Evolutionary conservation across 208 protist genomes (phyloP).

Genomic region (Novymonas esmeraldas): DNA sequence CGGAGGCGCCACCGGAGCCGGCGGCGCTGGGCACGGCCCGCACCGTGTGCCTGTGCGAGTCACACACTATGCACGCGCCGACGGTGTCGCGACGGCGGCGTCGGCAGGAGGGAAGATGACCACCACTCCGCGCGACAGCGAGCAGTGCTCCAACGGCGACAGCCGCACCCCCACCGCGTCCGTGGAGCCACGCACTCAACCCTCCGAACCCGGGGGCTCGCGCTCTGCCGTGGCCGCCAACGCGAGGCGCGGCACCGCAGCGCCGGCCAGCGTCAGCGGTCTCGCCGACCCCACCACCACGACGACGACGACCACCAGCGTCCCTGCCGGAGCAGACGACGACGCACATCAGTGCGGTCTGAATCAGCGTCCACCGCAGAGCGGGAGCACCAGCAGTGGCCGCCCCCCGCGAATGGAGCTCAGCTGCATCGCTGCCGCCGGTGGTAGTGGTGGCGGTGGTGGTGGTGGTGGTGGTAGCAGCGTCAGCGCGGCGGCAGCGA

Average conservation of each 20-base stretch:
- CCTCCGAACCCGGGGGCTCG: neutral
- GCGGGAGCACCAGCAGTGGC: neutral
- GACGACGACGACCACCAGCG: too few species aligned
- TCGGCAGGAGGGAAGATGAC: too few species aligned
- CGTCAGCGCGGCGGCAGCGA: neutral
- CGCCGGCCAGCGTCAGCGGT: neutral
- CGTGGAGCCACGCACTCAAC: neutral
- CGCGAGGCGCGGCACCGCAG: neutral
- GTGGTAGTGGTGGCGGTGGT: too few species aligned
- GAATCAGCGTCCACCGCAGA: neutral
- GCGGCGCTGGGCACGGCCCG: neutral
- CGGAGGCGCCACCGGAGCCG: neutral
- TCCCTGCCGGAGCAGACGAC: neutral
- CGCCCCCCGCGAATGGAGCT: conserved; percentile 1
- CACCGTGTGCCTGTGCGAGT: too few species aligned
- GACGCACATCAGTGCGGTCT: neutral
- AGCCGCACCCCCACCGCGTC: too few species aligned
- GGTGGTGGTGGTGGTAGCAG: too few species aligned
- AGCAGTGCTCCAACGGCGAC: too few species aligned
- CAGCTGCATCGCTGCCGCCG: neutral
- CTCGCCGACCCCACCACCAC: neutral
- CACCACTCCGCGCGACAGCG: too few species aligned
- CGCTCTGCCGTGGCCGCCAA: neutral
- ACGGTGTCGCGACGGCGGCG: too few species aligned
- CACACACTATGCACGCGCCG: too few species aligned